Percentiles rank a stretch among this genome's conserved stretches.
These are phyloP conservation scores for Hippophae tibetana DNA, from an alignment of 306 rosid species.

Conservation along the genomic window DNA sequence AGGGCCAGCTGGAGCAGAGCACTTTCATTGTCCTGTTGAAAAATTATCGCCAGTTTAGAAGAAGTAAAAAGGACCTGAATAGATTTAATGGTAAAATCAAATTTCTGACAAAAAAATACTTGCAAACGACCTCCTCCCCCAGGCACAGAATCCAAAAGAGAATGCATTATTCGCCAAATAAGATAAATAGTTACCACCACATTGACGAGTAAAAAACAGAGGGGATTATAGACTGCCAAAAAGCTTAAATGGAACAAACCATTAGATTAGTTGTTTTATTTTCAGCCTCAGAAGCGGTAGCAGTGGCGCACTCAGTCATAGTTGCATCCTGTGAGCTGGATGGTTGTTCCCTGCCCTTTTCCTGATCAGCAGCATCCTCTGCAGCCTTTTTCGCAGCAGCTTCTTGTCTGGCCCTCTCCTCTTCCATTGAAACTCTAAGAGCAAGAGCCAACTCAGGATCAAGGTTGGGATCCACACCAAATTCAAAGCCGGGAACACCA, in stretches of 20 bases:
- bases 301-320: constrained; percentile 64
- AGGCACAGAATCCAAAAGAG: no score
- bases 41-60: constrained; percentile 1
- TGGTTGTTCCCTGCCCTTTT: constrained; percentile 60
- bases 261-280: constrained; percentile 60
- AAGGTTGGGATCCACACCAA: constrained; percentile 98
- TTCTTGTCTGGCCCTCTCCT: constrained; percentile 98
- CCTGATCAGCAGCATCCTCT: constrained; percentile 70
- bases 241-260: constrained; percentile 18
- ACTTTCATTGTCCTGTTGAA: constrained; percentile 57
- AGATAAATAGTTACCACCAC: no score
- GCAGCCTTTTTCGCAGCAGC: constrained; percentile 98
- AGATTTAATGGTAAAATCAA: no score
- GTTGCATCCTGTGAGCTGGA: constrained; percentile 81
- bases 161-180: not conserved
- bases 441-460: constrained; percentile 99
- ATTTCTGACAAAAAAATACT: no score
- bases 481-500: constrained; percentile 84
- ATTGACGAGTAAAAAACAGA: not conserved
- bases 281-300: constrained; percentile 51
- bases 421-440: constrained; percentile 99
- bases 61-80: not conserved
- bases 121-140: no score
- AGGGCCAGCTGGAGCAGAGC: constrained; percentile 95
- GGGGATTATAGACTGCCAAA: no score